phyloP scores from a whole-genome alignment of 2,329 filamentous ascomycete species.

The Ophiognomonia clavigignenti-juglandacearum region DNA sequence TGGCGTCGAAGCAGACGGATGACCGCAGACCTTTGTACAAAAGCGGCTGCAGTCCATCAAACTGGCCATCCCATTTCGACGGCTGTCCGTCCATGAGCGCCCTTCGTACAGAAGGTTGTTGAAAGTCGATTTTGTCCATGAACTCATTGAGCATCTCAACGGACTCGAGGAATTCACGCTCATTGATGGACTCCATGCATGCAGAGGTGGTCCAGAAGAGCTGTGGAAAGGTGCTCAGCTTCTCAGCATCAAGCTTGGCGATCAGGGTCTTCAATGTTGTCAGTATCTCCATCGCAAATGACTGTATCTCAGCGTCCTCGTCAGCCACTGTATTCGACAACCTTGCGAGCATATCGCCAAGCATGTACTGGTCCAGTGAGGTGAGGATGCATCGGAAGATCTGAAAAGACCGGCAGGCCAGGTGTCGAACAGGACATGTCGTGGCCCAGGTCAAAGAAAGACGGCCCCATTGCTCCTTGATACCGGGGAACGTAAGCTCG shows the following conservation, averaged over 20 bases:
- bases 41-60: slow-evolving; percentile 80
- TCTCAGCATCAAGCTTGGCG: slow-evolving; percentile 70
- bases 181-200: slow-evolving; percentile 94
- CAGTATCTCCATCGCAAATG: slow-evolving; percentile 96
- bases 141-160: slow-evolving; percentile 87
- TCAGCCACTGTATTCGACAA: slow-evolving; percentile 97
- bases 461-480: slow-evolving; percentile 88
- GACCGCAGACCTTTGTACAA: slow-evolving; percentile 92
- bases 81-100: slow-evolving; percentile 76
- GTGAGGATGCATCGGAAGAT: slow-evolving; percentile 93
- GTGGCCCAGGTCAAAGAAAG: slow-evolving; percentile 93
- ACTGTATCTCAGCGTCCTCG: slow-evolving; percentile 88
- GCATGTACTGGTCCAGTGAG: slow-evolving; percentile 85
- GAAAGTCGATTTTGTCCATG: slow-evolving; percentile 77
- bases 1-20: slow-evolving; percentile 72
- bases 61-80: slow-evolving; percentile 79
- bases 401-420: slow-evolving; percentile 96
- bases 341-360: slow-evolving; percentile 92
- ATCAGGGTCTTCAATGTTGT: slow-evolving; percentile 93
- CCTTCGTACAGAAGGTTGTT: slow-evolving; percentile 61
- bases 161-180: slow-evolving; percentile 88
- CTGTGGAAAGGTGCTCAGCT: slow-evolving; percentile 85
- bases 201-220: slow-evolving; percentile 98
- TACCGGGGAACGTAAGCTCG: slow-evolving; percentile 73
- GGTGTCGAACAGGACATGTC: slow-evolving; percentile 88